These are phyloP conservation scores for Penicillium odoratum DNA, from an alignment of 495 filamentous ascomycete species.

Conservation along the genomic window DNA sequence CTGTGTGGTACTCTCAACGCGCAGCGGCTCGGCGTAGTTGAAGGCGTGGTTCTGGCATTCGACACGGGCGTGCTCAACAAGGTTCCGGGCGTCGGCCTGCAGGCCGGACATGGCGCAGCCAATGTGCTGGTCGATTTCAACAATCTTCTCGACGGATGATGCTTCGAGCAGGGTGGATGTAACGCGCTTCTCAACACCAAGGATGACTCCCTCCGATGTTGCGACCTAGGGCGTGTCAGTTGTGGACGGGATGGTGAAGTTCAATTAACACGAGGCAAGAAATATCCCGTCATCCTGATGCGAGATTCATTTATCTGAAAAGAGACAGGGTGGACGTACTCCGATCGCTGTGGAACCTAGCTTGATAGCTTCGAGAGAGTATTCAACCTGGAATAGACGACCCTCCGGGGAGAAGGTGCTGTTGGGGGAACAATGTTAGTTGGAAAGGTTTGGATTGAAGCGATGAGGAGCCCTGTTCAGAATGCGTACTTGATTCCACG, in stretches of 20 bases:
- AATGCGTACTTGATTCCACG: slow-evolving; percentile 93
- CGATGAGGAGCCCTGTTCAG: neutral
- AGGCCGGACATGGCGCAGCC: slow-evolving; percentile 98
- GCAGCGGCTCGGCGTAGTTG: slow-evolving; percentile 91
- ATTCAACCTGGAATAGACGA: slow-evolving; percentile 99
- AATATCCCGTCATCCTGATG: neutral
- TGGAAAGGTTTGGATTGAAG: neutral
- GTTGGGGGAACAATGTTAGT: slow-evolving; percentile 32
- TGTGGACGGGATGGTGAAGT: neutral
- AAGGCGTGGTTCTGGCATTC: slow-evolving; percentile 96
- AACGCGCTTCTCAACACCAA: slow-evolving; percentile 98
- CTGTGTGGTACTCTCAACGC: slow-evolving; percentile 97
- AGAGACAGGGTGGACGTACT: slow-evolving; percentile 47
- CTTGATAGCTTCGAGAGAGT: slow-evolving; percentile 99
- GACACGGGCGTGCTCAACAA: slow-evolving; percentile 97
- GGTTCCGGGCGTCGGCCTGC: slow-evolving; percentile 92
- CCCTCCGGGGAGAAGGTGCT: slow-evolving; percentile 99
- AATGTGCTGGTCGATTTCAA: slow-evolving; percentile 97
- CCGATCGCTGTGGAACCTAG: slow-evolving; percentile 98
- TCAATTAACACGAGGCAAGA: neutral
- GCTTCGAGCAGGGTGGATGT: slow-evolving; percentile 96
- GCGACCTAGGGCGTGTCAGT: slow-evolving; percentile 61
- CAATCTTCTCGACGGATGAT: slow-evolving; percentile 97
- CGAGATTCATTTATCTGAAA: neutral
- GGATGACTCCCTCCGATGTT: slow-evolving; percentile 87